phyloP scores from a whole-genome alignment of 306 rosid genomes.

The Ormosia emarginata region DNA sequence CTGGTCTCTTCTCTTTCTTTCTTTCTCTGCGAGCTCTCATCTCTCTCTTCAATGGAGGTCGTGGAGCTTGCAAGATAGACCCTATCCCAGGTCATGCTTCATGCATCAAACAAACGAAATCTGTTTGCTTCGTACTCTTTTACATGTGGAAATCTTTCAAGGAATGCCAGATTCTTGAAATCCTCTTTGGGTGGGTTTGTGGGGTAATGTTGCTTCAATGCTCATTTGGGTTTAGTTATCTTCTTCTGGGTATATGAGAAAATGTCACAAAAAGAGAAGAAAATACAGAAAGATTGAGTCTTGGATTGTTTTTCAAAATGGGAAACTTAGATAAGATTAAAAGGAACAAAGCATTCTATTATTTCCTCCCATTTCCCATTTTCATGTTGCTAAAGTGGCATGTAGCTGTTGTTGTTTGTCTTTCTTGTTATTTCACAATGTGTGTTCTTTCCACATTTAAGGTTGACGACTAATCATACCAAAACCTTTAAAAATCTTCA shows the following conservation, averaged over 20 bases:
- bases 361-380: not conserved
- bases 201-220: not conserved
- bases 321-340: conserved; percentile 2
- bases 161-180: not conserved
- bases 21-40: conserved; percentile 26
- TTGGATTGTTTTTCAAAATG: not conserved
- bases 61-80: conserved; percentile 39
- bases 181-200: not conserved
- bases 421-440: not conserved
- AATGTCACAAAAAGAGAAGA: not conserved
- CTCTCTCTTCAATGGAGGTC: conserved; percentile 37
- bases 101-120: not conserved
- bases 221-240: not conserved
- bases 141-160: not conserved
- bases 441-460: not conserved
- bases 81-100: conserved; percentile 51
- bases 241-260: not conserved
- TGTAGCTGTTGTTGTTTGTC: not conserved
- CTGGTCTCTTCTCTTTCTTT: not conserved
- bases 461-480: not conserved
- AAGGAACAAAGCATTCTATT: not conserved
- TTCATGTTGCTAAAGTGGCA: not conserved
- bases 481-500: not conserved
- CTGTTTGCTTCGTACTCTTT: not conserved
- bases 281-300: conserved; percentile 16